Evolutionary conservation across 2,329 filamentous ascomycete genomes (phyloP).

Genomic region (Purpureocillium takamizusanense): DNA sequence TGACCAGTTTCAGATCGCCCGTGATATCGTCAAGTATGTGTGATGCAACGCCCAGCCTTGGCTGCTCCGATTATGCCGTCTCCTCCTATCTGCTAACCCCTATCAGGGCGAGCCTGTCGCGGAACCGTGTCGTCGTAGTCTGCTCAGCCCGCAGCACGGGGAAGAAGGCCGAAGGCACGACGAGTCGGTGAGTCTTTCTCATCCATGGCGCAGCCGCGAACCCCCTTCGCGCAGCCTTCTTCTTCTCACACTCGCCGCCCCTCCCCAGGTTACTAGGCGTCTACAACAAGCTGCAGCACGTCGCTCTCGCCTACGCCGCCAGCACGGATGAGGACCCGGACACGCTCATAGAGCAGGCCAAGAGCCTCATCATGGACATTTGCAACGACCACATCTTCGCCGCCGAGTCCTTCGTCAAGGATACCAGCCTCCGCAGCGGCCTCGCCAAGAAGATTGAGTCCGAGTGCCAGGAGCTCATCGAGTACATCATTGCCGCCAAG

Average conservation of each 20-base stretch:
- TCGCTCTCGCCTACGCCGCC: conserved; percentile 36
- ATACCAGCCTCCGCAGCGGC: conserved; percentile 43
- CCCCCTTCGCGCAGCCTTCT: neutral
- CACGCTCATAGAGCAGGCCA: conserved; percentile 54
- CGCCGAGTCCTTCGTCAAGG: conserved; percentile 52
- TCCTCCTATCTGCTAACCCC: neutral
- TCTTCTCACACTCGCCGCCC: conserved; percentile 1
- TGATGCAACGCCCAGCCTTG: neutral
- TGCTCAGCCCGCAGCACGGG: conserved; percentile 93
- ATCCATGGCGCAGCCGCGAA: no score
- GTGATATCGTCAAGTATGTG: conserved; percentile 33
- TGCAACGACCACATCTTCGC: conserved; percentile 73
- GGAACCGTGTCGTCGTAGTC: conserved; percentile 78
- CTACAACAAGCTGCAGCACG: conserved; percentile 45
- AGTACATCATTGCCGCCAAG: conserved; percentile 58
- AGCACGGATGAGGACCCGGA: conserved; percentile 43
- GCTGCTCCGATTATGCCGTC: no score
- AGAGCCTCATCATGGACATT: conserved; percentile 70
- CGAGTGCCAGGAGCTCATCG: conserved; percentile 74
- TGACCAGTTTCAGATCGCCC: conserved; percentile 23
- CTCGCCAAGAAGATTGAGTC: conserved; percentile 60
- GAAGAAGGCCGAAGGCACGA: conserved; percentile 91
- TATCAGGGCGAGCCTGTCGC: conserved; percentile 39
- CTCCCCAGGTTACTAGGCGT: conserved; percentile 45
- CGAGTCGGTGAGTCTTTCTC: conserved; percentile 74